phyloP scores from a whole-genome alignment of 176 grass and related monocot genomes.

The Thinopyrum elongatum region DNA sequence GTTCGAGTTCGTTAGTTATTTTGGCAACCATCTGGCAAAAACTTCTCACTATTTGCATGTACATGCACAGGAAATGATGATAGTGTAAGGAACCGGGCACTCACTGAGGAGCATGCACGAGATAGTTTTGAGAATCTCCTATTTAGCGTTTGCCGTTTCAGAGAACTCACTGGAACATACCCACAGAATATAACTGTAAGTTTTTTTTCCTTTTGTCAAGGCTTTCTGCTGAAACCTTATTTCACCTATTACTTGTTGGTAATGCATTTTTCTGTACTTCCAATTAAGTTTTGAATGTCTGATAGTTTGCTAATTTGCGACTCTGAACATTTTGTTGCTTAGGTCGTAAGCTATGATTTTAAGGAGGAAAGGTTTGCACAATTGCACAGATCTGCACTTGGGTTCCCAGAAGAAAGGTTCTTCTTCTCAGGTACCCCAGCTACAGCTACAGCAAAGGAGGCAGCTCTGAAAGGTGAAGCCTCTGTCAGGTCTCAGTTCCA shows the following conservation, averaged over 20 bases:
- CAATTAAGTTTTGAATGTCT: neutral
- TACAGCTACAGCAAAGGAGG: slow-evolving; percentile 51
- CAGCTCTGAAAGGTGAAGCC: slow-evolving; percentile 76
- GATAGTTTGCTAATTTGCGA: neutral
- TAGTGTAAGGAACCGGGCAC: slow-evolving; percentile 65
- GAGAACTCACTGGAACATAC: slow-evolving; percentile 88
- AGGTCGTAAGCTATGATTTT: slow-evolving; percentile 97
- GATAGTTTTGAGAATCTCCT: slow-evolving; percentile 98
- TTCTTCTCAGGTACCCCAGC: slow-evolving; percentile 72
- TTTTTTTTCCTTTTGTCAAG: slow-evolving; percentile 17
- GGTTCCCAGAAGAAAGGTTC: slow-evolving; percentile 84
- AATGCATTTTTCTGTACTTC: neutral
- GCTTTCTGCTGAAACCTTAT: neutral
- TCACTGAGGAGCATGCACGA: slow-evolving; percentile 93
- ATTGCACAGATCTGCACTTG: slow-evolving; percentile 67
- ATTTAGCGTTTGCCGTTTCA: slow-evolving; percentile 92
- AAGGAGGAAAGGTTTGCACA: slow-evolving; percentile 85
- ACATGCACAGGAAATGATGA: slow-evolving; percentile 68
- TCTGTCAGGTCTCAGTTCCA: slow-evolving; percentile 68
- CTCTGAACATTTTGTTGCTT: neutral
- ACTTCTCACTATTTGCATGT: slow-evolving; percentile 6
- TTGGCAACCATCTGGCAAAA: neutral
- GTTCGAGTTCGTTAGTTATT: slow-evolving; percentile 5
- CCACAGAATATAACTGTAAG: slow-evolving; percentile 94
- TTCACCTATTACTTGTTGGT: neutral